Evolutionary conservation across 768 basidiomycete species (phyloP).

Genomic region (Xerocomellus chrysenteron): DNA sequence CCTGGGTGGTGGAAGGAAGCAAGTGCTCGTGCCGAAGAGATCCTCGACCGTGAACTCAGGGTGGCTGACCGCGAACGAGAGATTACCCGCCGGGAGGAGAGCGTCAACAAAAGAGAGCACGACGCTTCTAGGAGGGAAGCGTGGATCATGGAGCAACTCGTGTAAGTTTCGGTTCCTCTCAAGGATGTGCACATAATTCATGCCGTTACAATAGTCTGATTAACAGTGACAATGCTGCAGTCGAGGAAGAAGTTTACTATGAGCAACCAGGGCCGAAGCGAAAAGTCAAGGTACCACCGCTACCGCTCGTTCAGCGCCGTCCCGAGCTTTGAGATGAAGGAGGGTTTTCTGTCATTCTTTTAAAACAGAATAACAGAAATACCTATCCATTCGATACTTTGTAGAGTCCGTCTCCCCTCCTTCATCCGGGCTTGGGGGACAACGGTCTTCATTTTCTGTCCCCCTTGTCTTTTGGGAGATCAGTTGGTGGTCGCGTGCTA

Average conservation of each 20-base stretch:
- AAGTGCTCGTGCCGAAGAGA: constrained; percentile 73
- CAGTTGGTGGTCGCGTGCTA: constrained; percentile 32
- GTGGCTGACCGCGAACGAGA: constrained; percentile 85
- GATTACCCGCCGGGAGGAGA: constrained; percentile 83
- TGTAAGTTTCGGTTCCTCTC: constrained; percentile 48
- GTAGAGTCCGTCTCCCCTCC: constrained; percentile 80
- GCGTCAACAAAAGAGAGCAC: constrained; percentile 80
- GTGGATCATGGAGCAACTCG: constrained; percentile 93
- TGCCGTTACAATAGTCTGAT: constrained; percentile 47
- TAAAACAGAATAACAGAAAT: constrained; percentile 27
- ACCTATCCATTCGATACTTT: constrained; percentile 41
- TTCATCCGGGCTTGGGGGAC: constrained; percentile 92
- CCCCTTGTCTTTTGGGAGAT: constrained; percentile 60
- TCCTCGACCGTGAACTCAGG: constrained; percentile 82
- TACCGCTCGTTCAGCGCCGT: constrained; percentile 77
- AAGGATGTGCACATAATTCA: constrained; percentile 1
- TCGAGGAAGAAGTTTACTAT: constrained; percentile 82
- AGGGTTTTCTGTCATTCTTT: constrained; percentile 48
- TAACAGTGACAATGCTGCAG: constrained; percentile 63
- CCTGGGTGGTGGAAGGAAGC: constrained; percentile 75
- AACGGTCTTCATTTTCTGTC: constrained; percentile 65
- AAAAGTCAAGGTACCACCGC: constrained; percentile 90
- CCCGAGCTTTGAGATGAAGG: constrained; percentile 96
- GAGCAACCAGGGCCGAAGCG: constrained; percentile 66
- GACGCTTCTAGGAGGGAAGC: constrained; percentile 83